A percentile compares a stretch with the other conserved stretches of the same genome.
These are phyloP conservation scores for Naganishia kalamii DNA, from an alignment of 768 basidiomycete species.

Conservation along the genomic window DNA sequence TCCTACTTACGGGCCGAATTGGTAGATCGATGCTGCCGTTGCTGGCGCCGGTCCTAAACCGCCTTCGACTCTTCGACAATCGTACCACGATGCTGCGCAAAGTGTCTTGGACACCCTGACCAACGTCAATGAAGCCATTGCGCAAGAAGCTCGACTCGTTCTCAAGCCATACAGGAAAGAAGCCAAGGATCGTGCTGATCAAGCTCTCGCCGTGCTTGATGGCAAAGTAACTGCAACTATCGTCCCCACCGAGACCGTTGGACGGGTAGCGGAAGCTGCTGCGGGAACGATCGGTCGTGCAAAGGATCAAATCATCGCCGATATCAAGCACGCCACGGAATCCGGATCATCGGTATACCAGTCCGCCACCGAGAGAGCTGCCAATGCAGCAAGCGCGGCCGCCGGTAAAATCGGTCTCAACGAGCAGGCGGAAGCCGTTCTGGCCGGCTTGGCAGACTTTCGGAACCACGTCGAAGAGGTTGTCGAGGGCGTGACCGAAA, in stretches of 20 bases:
- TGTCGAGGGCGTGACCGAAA: not conserved
- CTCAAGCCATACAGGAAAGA: constrained; percentile 14
- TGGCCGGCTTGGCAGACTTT: not conserved
- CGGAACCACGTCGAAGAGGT: not conserved
- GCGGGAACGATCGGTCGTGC: constrained; percentile 8
- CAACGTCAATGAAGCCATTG: constrained; percentile 2
- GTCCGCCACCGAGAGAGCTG: not conserved
- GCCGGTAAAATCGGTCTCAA: not conserved
- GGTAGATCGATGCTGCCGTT: not conserved
- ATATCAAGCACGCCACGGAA: constrained; percentile 9
- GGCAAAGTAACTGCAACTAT: constrained; percentile 1
- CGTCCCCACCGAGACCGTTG: not conserved
- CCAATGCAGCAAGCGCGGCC: not conserved
- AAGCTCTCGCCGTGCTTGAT: not conserved
- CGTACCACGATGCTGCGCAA: not conserved
- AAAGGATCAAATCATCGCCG: constrained; percentile 7
- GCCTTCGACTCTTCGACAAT: not conserved
- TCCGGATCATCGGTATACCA: not conserved
- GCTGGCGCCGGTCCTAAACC: not conserved
- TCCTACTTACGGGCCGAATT: not conserved
- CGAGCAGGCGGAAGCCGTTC: not conserved
- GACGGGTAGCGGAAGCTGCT: not conserved
- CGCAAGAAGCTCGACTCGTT: constrained; percentile 8
- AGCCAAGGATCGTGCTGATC: constrained; percentile 5
- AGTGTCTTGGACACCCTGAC: constrained; percentile 3